Conservation (phyloP, 1,139 yeast genomes). For the Nematodospora anomalae region DNA sequence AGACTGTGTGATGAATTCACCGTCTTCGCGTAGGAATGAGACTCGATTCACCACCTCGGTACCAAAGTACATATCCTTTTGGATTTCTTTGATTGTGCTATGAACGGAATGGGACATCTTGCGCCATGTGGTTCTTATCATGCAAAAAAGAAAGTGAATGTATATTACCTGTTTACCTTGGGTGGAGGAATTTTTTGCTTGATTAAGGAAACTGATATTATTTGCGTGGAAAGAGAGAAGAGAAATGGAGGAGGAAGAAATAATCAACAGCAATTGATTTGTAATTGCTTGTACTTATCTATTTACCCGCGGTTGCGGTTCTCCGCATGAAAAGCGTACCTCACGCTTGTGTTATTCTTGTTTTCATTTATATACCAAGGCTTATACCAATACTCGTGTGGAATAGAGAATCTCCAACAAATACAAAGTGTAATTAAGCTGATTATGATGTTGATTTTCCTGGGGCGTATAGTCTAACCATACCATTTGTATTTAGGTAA, state of each 20-base stretch:
- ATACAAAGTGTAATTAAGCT: conserved; percentile 13
- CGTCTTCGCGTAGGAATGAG: conserved; percentile 72
- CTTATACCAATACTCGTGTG: conserved; percentile 13
- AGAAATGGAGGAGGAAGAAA: neutral
- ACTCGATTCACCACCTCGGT: conserved; percentile 71
- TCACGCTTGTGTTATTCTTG: too few species aligned
- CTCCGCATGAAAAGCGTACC: too few species aligned
- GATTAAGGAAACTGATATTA: too few species aligned
- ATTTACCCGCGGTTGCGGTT: neutral
- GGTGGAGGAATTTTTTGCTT: too few species aligned
- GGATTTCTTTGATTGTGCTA: conserved; percentile 21
- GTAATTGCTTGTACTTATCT: neutral
- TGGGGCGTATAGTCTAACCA: conserved; percentile 22
- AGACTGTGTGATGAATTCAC: conserved; percentile 56
- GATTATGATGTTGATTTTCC: conserved; percentile 15
- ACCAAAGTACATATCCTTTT: conserved; percentile 45
- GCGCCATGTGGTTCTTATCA: conserved; percentile 5
- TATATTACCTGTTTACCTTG: too few species aligned
- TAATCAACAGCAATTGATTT: too few species aligned
- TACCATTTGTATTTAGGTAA: conserved; percentile 12
- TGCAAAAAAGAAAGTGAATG: too few species aligned
- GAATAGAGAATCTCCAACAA: conserved; percentile 8
- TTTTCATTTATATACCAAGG: conserved; percentile 9
- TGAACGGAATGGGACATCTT: conserved; percentile 14
- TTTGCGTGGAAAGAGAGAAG: conserved; percentile 1